Base-by-base conservation (phyloP, 2,329 filamentous ascomycete species). In the Cercospora berteroae region DNA sequence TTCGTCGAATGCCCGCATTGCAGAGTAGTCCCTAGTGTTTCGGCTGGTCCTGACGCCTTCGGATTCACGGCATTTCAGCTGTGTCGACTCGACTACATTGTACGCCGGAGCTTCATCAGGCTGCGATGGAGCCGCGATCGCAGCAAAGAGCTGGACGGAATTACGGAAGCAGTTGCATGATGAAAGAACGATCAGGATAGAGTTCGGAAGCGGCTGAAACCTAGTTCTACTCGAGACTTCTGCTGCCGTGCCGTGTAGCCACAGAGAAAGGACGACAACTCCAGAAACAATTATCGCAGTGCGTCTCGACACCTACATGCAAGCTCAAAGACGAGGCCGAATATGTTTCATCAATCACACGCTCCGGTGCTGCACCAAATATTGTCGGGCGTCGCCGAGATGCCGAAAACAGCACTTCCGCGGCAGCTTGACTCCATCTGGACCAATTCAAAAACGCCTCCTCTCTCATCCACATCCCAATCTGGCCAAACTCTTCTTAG, bases 381-480 rank as follows among this genome's bases (percentile, higher is more conserved):
- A 20, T 16, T 33, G 25, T 33, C 10, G 13, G 23, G 44, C 60
- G 60, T 8, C 33, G 61, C 61, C 61, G 61, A 63, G 61, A 56
- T 8, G 48, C 31, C 59, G 18, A 42, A 61, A 20, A 23, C 36
- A 48, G 59, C 33, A 23, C 20, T 42, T 48, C 59, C 42, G 59
- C 42, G 42, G 59, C 39, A 29, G 59, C 23, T 29, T 36, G 59
- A 18, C 59, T 27, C 36, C 20, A 48, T 63, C 55, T 39, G 50
- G 61, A 33, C 27, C 61, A 25, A 42, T 63, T 18, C 31, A 33
- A 52, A 56, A 39, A 39, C 60, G 60, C 60, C 60, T 63, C 60
- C n/a, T 33, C 27, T 58, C 55, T 58, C 55, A 58, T 58, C 27
- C 55, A 33, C 60, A 29, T 31, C 61, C 31, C 31, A 52, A 56